phyloP scores from a whole-genome alignment of 352 stramenopile genomes.

The Pythium diclinum region DNA sequence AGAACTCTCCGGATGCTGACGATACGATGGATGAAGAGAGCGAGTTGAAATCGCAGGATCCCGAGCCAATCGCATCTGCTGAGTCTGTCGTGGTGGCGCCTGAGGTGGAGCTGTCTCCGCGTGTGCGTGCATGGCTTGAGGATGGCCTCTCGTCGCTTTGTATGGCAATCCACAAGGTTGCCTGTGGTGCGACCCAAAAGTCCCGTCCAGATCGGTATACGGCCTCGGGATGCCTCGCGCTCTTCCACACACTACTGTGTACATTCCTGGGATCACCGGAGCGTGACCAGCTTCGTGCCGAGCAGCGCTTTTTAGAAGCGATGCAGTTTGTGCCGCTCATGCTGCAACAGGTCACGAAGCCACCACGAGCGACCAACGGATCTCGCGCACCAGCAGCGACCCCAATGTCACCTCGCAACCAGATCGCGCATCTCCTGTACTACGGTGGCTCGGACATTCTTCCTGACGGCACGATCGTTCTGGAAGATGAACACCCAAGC shows the following conservation, averaged over 20 bases:
- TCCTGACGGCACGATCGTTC: slow-evolving; percentile 55
- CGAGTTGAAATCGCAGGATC: slow-evolving; percentile 19
- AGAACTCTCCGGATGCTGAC: slow-evolving; percentile 14
- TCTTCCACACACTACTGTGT: slow-evolving; percentile 80
- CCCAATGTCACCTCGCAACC: slow-evolving; percentile 24
- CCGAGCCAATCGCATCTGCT: slow-evolving; percentile 3
- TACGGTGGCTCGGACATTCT: slow-evolving; percentile 75
- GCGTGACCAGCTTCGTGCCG: slow-evolving; percentile 54
- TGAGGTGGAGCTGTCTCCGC: slow-evolving; percentile 15
- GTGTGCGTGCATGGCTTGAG: slow-evolving; percentile 55
- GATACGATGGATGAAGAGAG: slow-evolving; percentile 19
- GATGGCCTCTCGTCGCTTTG: slow-evolving; percentile 72
- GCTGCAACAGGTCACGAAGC: slow-evolving; percentile 50
- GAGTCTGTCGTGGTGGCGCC: neutral
- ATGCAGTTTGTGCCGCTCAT: slow-evolving; percentile 78
- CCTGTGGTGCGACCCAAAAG: slow-evolving; percentile 79
- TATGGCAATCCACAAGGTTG: slow-evolving; percentile 84
- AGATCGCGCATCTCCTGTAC: slow-evolving; percentile 64
- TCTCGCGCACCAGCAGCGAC: slow-evolving; percentile 8
- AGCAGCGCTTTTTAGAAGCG: slow-evolving; percentile 61
- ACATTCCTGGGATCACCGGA: slow-evolving; percentile 62
- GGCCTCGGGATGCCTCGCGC: slow-evolving; percentile 64
- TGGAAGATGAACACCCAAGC: slow-evolving; percentile 73
- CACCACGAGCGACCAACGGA: slow-evolving; percentile 28
- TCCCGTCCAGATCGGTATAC: slow-evolving; percentile 79